Percentiles rank a stretch among this genome's conserved stretches.
These are phyloP conservation scores for Phyllosticta capitalensis DNA, from an alignment of 2,329 filamentous ascomycete genomes.

Conservation along the genomic window DNA sequence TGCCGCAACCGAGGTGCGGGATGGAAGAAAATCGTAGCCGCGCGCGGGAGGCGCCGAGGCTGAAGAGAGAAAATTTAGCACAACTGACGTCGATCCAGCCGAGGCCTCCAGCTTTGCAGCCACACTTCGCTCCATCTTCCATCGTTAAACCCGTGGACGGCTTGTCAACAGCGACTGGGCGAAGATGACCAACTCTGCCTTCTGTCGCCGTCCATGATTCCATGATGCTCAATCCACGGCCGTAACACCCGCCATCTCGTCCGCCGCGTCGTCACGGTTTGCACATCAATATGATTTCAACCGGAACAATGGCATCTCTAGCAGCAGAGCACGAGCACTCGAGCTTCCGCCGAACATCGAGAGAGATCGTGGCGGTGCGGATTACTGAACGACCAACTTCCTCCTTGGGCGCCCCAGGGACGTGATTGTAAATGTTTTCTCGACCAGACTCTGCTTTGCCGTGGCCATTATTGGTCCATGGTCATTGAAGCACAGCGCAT, in stretches of 20 bases:
- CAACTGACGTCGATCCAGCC: constrained; percentile 8
- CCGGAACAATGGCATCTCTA: neutral
- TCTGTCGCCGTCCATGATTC: neutral
- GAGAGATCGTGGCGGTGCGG: neutral
- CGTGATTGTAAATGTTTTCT: neutral
- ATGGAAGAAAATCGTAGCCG: neutral
- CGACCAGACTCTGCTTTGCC: neutral
- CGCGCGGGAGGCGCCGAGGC: constrained; percentile 4
- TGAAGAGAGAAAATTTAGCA: constrained; percentile 4
- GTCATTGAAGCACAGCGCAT: neutral
- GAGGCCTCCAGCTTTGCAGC: neutral
- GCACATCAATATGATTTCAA: neutral
- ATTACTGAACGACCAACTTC: neutral
- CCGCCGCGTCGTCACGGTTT: neutral
- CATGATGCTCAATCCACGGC: neutral
- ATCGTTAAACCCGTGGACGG: too few species aligned
- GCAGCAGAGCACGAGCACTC: neutral
- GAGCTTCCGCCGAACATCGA: neutral
- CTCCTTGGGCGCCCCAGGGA: neutral
- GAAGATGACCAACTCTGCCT: neutral
- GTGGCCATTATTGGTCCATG: neutral
- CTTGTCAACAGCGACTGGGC: neutral
- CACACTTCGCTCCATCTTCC: neutral
- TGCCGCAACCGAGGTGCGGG: neutral
- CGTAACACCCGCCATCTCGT: neutral